Percentiles rank a stretch among this genome's conserved stretches.
Conservation (phyloP, 1,284 basidiomycete species). For the Meira miltonrushii region DNA sequence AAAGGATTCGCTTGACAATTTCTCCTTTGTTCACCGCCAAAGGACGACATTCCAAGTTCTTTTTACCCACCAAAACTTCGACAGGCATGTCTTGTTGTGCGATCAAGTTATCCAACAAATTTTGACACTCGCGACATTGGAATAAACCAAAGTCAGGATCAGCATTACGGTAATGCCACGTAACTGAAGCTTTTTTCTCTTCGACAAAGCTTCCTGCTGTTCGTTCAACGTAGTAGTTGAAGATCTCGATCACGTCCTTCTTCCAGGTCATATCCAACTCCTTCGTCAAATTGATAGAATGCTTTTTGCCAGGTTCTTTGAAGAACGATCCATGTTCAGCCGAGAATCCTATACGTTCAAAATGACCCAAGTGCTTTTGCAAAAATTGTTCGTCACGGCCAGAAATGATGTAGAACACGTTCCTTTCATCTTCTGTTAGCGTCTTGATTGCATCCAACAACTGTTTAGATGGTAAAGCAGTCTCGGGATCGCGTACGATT, state of each 20-base stretch:
- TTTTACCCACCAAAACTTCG: slow-evolving; percentile 67
- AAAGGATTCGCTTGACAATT: slow-evolving; percentile 88
- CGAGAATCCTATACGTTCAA: slow-evolving; percentile 77
- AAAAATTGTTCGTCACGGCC: slow-evolving; percentile 92
- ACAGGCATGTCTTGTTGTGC: slow-evolving; percentile 49
- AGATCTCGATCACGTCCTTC: slow-evolving; percentile 87
- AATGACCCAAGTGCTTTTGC: slow-evolving; percentile 81
- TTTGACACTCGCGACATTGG: slow-evolving; percentile 77
- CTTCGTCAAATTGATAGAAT: slow-evolving; percentile 84
- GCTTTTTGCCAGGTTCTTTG: slow-evolving; percentile 62
- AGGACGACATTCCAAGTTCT: slow-evolving; percentile 94
- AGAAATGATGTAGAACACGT: slow-evolving; percentile 93
- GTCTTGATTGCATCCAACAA: slow-evolving; percentile 70
- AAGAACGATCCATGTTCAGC: slow-evolving; percentile 96
- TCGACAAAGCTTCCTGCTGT: slow-evolving; percentile 95
- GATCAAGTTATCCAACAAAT: slow-evolving; percentile 77
- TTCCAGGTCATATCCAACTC: slow-evolving; percentile 97
- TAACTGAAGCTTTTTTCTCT: slow-evolving; percentile 92
- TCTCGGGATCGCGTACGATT: slow-evolving; percentile 87
- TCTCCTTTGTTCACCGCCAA: slow-evolving; percentile 96
- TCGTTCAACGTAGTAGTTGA: slow-evolving; percentile 88
- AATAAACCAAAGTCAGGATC: slow-evolving; percentile 84
- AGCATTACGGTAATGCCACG: slow-evolving; percentile 90
- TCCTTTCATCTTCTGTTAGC: slow-evolving; percentile 73
- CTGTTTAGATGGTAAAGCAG: slow-evolving; percentile 73